Evolutionary conservation across 768 basidiomycete species (phyloP).

Genomic region (Calvatia gigantea): DNA sequence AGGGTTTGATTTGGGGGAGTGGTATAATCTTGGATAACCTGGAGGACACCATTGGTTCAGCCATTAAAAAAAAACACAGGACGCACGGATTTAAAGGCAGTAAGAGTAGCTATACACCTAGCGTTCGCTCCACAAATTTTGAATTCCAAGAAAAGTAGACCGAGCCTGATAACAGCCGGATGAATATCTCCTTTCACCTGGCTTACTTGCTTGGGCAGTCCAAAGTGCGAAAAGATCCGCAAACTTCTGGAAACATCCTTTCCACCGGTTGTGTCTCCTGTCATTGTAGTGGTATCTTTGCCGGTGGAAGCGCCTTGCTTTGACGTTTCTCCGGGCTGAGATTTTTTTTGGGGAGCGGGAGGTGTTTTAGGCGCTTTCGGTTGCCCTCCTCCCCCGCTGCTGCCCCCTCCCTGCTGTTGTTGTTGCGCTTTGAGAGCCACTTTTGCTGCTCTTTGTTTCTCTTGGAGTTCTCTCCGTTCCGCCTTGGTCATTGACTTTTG

Average conservation of each 20-base stretch:
- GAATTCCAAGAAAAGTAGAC: constrained; percentile 88
- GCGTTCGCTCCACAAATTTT: constrained; percentile 94
- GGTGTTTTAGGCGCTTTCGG: constrained; percentile 24
- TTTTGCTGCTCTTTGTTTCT: constrained; percentile 79
- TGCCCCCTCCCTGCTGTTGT: constrained; percentile 15
- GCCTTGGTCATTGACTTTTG: constrained; percentile 81
- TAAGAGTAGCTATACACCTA: constrained; percentile 87
- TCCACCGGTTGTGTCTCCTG: constrained; percentile 32
- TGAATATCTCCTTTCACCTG: constrained; percentile 84
- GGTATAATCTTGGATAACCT: constrained; percentile 90
- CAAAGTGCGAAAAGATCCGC: constrained; percentile 86
- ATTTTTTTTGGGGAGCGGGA: constrained; percentile 29
- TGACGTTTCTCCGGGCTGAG: constrained; percentile 24
- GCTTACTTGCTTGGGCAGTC: constrained; percentile 57
- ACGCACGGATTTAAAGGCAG: constrained; percentile 86
- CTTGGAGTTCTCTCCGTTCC: constrained; percentile 76
- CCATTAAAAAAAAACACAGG: constrained; percentile 11
- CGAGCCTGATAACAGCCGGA: constrained; percentile 82
- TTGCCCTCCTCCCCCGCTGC: constrained; percentile 17
- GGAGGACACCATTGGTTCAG: constrained; percentile 7
- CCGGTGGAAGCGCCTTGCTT: constrained; percentile 20
- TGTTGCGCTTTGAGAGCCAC: constrained; percentile 35
- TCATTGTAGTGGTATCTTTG: constrained; percentile 26
- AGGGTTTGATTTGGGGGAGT: constrained; percentile 86
- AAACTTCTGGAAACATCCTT: constrained; percentile 55